Conservation (phyloP, 192 early-diverging fungal genomes). For the Coemansia furcata region DNA sequence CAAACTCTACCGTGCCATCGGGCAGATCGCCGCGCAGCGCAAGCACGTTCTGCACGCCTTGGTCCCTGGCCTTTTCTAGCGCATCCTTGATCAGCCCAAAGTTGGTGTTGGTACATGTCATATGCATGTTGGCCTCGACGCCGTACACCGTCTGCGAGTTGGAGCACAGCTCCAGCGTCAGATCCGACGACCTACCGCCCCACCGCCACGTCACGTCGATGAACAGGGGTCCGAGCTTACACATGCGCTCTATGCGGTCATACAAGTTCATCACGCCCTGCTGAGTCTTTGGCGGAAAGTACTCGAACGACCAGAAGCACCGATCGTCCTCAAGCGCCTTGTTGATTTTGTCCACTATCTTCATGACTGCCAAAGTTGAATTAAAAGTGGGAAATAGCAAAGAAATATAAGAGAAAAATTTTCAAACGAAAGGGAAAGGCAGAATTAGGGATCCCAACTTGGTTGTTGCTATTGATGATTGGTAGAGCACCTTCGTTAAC, state of each 20-base stretch:
- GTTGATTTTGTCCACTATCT: slow-evolving; percentile 73
- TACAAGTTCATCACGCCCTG: slow-evolving; percentile 94
- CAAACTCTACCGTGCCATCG: slow-evolving; percentile 77
- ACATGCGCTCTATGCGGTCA: slow-evolving; percentile 98
- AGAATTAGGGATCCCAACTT: background rate
- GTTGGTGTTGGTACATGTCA: slow-evolving; percentile 98
- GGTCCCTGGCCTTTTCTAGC: slow-evolving; percentile 82
- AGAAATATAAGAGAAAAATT: slow-evolving; percentile 6
- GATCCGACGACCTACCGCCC: slow-evolving; percentile 83
- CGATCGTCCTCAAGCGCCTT: slow-evolving; percentile 67
- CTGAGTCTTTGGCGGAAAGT: slow-evolving; percentile 95
- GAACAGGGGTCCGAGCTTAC: slow-evolving; percentile 82
- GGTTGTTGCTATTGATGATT: background rate
- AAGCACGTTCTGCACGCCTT: slow-evolving; percentile 95
- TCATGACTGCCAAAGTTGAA: slow-evolving; percentile 49
- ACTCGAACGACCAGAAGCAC: slow-evolving; percentile 90
- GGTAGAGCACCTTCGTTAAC: background rate
- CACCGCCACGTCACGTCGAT: slow-evolving; percentile 90
- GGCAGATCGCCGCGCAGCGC: slow-evolving; percentile 96
- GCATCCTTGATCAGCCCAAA: slow-evolving; percentile 83
- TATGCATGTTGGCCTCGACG: slow-evolving; percentile 95
- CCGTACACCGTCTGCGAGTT: slow-evolving; percentile 93
- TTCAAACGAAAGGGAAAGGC: slow-evolving; percentile 10
- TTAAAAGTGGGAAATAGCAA: background rate
- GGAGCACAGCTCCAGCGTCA: slow-evolving; percentile 84